phyloP scores from a whole-genome alignment of 176 grass and related monocot genomes.

The Stipa capillata region DNA sequence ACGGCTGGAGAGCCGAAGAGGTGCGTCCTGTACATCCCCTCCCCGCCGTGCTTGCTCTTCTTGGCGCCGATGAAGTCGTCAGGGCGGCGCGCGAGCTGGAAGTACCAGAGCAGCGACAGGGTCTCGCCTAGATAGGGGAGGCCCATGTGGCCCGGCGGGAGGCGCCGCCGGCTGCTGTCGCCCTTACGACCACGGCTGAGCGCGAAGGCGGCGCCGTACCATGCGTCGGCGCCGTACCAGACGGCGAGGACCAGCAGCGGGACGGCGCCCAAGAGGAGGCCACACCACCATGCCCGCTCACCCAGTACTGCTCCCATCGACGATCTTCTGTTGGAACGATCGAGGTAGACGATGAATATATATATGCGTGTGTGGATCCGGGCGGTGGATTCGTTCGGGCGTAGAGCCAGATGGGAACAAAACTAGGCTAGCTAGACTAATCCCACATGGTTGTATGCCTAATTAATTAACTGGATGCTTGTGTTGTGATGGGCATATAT shows the following conservation, averaged over 20 bases:
- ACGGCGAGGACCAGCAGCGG: not conserved
- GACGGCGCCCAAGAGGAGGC: not conserved
- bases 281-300: not conserved
- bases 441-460: not conserved
- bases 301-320: not conserved
- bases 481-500: not conserved
- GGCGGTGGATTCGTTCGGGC: not conserved
- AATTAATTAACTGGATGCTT: no score
- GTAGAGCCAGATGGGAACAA: not conserved
- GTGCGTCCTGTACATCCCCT: slow-evolving; percentile 16
- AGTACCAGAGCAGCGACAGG: slow-evolving; percentile 27
- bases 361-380: not conserved
- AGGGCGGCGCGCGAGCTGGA: slow-evolving; percentile 1
- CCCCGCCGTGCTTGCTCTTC: not conserved
- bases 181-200: not conserved
- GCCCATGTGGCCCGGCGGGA: slow-evolving; percentile 43
- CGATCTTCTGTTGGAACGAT: not conserved
- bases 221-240: not conserved
- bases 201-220: not conserved
- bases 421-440: not conserved
- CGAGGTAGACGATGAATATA: not conserved
- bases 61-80: slow-evolving; percentile 3
- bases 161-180: not conserved
- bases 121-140: slow-evolving; percentile 28
- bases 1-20: slow-evolving; percentile 14